Conservation (phyloP, 768 basidiomycete species). For the Termitomyces sp. region DNA sequence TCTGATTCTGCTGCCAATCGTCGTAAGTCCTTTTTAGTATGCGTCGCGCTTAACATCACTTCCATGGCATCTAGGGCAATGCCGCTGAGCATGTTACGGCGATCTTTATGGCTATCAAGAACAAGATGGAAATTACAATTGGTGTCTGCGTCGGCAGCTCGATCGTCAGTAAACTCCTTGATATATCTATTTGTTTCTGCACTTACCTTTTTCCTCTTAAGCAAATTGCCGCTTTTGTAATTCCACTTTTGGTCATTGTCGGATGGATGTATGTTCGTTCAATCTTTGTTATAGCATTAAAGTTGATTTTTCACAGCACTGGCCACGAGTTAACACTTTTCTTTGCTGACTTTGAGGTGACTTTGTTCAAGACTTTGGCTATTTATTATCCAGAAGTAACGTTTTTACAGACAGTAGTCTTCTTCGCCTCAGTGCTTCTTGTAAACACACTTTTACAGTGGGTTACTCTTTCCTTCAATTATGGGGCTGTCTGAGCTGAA, state of each 20-base stretch:
- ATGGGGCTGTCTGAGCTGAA: neutral
- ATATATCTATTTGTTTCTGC: neutral
- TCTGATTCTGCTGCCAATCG: constrained; percentile 81
- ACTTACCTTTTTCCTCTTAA: constrained; percentile 17
- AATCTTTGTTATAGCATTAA: constrained; percentile 4
- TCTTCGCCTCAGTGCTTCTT: constrained; percentile 85
- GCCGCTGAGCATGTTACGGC: constrained; percentile 84
- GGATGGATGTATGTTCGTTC: constrained; percentile 69
- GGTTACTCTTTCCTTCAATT: constrained; percentile 19
- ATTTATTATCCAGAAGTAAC: neutral
- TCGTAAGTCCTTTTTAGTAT: constrained; percentile 40
- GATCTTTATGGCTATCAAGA: constrained; percentile 85
- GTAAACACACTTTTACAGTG: constrained; percentile 79
- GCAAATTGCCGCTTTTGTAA: constrained; percentile 85
- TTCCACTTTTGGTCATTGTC: constrained; percentile 82
- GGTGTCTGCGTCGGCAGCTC: constrained; percentile 78
- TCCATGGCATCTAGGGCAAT: constrained; percentile 45
- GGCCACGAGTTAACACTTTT: constrained; percentile 72
- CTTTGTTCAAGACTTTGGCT: constrained; percentile 1
- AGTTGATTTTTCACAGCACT: constrained; percentile 31
- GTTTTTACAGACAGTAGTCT: constrained; percentile 56
- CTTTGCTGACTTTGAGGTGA: constrained; percentile 82
- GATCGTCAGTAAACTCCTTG: constrained; percentile 44
- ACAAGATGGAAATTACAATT: constrained; percentile 61
- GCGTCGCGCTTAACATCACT: neutral